Evolutionary conservation across 495 filamentous ascomycete species (phyloP), one percentile per base, ranked within the genome.

Genomic region (Aspergillus homomorphus): DNA sequence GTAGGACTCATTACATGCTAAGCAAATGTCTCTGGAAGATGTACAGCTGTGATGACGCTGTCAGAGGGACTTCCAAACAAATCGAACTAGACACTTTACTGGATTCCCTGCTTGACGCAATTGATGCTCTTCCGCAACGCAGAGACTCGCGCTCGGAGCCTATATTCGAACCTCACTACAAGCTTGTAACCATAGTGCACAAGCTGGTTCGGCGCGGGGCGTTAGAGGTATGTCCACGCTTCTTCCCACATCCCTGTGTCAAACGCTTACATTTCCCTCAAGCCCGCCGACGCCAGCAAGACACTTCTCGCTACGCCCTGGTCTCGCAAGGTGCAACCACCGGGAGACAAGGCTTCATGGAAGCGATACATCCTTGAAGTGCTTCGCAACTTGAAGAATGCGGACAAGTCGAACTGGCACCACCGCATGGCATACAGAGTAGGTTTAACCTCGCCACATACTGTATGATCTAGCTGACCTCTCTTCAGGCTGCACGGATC

Each of bases 1-100:
- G 14, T 63, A 90, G 86, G 69, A 90, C 87, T 60, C 85, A 89
- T 49, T 98, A 92, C 68, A 92, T 92, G 84, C 84, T 92, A 10
- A 90, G 88, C 42, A 99, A 99, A 77, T 96, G 92, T 66, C 79
- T 93, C 24, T 97, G 92, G 87, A 99, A 98, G 73, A 95, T 98
- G 89, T 87, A 86, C 65, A 86, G 80, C 58, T 80, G 79, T 15
- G 74, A 76, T 8, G 81, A 86, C n/a, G 64, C 68, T 24, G 62
- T 66, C 62, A 78, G 57, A 66, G 82, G 65, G 65, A 84, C 60
- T 58, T 70, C 51, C 66, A 80, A 71, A 72, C 66, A 68, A 15
- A 73, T 80, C 20, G 68, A 71, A 16, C 73, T 87, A 41, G 75
- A 87, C 56, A 75, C 80, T 54, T 81, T 96, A 12, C 64, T 95